Evolutionary conservation across 768 basidiomycete genomes (phyloP), one percentile per base, ranked within the genome.

Genomic region (Calocybe indica): DNA sequence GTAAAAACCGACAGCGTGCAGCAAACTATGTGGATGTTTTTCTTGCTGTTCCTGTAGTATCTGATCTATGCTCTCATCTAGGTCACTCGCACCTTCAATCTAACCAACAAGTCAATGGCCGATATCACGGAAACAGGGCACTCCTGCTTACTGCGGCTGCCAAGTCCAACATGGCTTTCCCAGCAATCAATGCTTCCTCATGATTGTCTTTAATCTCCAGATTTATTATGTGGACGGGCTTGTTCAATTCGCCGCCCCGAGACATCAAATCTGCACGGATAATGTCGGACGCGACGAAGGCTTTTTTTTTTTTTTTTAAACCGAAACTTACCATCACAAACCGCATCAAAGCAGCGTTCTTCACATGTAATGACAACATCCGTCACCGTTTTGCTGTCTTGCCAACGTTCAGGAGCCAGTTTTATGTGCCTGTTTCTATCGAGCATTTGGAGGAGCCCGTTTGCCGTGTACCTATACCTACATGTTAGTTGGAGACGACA

Each of bases 171-270:
- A 98, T 93, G 2, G 95, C 93, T 64, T 85, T 90, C 12, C 96
- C 95, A 22, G 96, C 96, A 54, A 97, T 92, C 40, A 88, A 73
- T 0, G 96, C 96, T 66, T 99, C 96, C 74, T 98, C 96, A 57
- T 97, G 94, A 60, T 96, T 98, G 67, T 99, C 96, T 71, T 90
- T 96, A 67, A 98, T 98, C 62, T 99, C 96, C 51, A 98, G 80
- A 66, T 99, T 99, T 59, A 99, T 90, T 37, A 99, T 65, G 65
- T 99, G 96, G 12, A 98, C 92, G 1, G 94, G 88, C 51, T 85
- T 85, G 69, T 92, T 97, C 60, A 83, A 85, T 48, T 98, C 94
- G 4, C 96, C 91, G 29, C 92, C 93, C 55, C 91, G 79, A 31
- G 75, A 68, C 49, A 98, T 72, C 10, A 99, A 70, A 68, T 99